Conservation (phyloP, 495 filamentous ascomycete genomes). For the Penicillium cinerascens region DNA sequence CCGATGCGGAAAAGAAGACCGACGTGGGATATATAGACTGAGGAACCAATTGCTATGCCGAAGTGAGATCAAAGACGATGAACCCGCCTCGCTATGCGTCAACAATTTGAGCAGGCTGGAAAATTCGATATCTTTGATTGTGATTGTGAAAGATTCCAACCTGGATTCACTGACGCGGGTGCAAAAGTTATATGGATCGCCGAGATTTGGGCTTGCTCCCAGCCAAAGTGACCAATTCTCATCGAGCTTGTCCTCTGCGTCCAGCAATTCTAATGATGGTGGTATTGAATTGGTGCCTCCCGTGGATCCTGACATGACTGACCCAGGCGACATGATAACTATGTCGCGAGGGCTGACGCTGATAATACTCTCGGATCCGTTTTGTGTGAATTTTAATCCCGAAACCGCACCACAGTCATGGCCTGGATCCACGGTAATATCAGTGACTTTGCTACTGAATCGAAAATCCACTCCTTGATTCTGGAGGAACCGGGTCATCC, state of each 20-base stretch:
- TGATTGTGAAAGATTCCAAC: conserved; percentile 39
- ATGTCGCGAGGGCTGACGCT: conserved; percentile 18
- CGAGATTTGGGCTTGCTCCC: conserved; percentile 21
- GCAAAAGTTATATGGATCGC: conserved; percentile 36
- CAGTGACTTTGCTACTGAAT: conserved; percentile 20
- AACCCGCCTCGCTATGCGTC: conserved; percentile 30
- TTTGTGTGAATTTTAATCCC: conserved; percentile 5
- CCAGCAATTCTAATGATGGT: background rate
- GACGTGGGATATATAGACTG: conserved; percentile 34
- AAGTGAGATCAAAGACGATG: conserved; percentile 32
- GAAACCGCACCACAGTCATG: conserved; percentile 10
- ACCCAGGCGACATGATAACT: conserved; percentile 24
- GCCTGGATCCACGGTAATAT: conserved; percentile 12
- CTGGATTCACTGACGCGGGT: conserved; percentile 25
- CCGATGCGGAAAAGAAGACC: conserved; percentile 35
- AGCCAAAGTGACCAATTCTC: conserved; percentile 29
- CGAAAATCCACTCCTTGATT: conserved; percentile 39
- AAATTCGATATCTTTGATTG: conserved; percentile 31
- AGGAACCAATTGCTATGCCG: conserved; percentile 36
- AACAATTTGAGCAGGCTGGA: conserved; percentile 21
- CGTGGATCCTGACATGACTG: conserved; percentile 14
- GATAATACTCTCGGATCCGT: conserved; percentile 6
- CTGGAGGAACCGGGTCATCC: conserved; percentile 33
- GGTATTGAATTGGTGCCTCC: conserved; percentile 19
- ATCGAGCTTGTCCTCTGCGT: conserved; percentile 5